Evolutionary conservation across 805 yeast genomes (phyloP).

Genomic region (Pichia membranifaciens): DNA sequence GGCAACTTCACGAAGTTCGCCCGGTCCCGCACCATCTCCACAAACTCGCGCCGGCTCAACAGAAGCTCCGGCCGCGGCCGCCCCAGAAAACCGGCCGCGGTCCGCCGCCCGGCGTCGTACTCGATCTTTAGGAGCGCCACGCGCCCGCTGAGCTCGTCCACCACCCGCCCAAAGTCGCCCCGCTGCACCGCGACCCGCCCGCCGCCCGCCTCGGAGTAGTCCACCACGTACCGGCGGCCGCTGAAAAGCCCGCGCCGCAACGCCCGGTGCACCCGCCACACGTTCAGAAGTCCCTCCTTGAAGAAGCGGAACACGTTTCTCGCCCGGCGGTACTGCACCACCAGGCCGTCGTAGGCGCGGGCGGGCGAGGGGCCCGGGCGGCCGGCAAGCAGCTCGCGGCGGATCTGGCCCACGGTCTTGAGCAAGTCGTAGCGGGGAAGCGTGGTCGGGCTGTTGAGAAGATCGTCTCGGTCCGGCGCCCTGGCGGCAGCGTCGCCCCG

Average conservation of each 20-base stretch:
- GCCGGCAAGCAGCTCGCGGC: slow-evolving; percentile 7
- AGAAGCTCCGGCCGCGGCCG: slow-evolving; percentile 12
- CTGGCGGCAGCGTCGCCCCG: not conserved
- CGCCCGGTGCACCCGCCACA: slow-evolving; percentile 41
- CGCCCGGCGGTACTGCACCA: slow-evolving; percentile 17
- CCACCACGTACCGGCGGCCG: slow-evolving; percentile 25
- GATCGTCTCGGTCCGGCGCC: not conserved
- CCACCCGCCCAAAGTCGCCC: slow-evolving; percentile 14
- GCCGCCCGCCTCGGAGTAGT: slow-evolving; percentile 23
- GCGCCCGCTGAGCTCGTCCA: slow-evolving; percentile 25
- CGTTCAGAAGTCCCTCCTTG: slow-evolving; percentile 49
- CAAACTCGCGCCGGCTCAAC: slow-evolving; percentile 40
- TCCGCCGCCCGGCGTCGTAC: slow-evolving; percentile 12
- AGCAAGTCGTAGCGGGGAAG: slow-evolving; percentile 22
- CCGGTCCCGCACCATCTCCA: slow-evolving; percentile 44
- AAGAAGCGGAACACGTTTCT: slow-evolving; percentile 41
- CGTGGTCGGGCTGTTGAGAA: slow-evolving; percentile 9
- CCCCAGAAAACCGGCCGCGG: slow-evolving; percentile 10
- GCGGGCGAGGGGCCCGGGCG: slow-evolving; percentile 4
- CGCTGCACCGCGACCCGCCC: slow-evolving; percentile 16
- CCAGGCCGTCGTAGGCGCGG: slow-evolving; percentile 6
- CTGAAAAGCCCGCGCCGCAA: slow-evolving; percentile 25
- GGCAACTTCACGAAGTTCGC: slow-evolving; percentile 51
- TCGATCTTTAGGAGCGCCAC: slow-evolving; percentile 22
- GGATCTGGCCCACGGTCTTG: slow-evolving; percentile 8